Conservation (phyloP, 805 yeast species). For the Yarrowia yakushimensis region DNA sequence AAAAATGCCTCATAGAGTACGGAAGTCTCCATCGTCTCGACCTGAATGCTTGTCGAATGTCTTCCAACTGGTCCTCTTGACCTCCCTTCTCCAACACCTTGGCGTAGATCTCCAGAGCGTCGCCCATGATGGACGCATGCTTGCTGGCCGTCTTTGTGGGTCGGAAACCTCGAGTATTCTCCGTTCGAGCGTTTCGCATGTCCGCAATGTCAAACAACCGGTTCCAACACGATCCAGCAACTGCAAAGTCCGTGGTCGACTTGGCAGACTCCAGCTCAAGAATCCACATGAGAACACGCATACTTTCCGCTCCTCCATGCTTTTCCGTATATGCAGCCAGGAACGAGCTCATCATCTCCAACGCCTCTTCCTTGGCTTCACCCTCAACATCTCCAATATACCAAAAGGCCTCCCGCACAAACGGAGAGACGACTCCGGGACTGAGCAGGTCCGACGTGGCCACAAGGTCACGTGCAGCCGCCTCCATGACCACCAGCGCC, state of each 20-base stretch:
- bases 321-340: background rate
- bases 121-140: background rate
- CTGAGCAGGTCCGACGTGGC: background rate
- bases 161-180: background rate
- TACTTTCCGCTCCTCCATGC: constrained; percentile 13
- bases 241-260: background rate
- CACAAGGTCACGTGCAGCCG: background rate
- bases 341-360: background rate
- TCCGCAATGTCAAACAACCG: background rate
- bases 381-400: background rate
- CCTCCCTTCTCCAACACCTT: background rate
- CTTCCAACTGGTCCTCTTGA: background rate
- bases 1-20: background rate
- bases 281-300: constrained; percentile 2
- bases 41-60: background rate
- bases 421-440: constrained; percentile 3
- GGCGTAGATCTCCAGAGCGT: background rate
- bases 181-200: background rate
- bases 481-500: constrained; percentile 17
- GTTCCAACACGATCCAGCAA: background rate
- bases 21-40: constrained; percentile 5
- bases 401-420: background rate
- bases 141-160: background rate
- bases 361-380: background rate
- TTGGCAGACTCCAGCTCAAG: background rate